phyloP scores from a whole-genome alignment of 2,329 filamentous ascomycete genomes.

The Aspergillus sergii region DNA sequence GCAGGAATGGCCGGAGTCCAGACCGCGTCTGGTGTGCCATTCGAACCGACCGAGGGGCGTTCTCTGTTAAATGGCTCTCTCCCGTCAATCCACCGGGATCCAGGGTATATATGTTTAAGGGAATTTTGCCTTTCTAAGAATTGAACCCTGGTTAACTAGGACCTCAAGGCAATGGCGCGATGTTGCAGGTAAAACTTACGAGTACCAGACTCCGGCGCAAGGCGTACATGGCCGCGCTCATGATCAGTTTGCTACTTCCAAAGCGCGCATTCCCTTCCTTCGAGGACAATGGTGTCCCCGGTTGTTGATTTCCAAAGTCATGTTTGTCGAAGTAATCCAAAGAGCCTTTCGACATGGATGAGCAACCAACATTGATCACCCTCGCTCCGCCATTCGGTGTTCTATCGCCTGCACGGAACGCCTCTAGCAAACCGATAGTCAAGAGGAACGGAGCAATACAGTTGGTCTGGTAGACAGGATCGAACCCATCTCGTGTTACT shows the following conservation, averaged over 20 bases:
- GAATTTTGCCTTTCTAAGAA: constrained; percentile 35
- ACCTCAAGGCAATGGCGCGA: neutral
- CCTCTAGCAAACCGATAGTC: constrained; percentile 39
- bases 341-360: constrained; percentile 32
- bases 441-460: constrained; percentile 40
- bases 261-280: constrained; percentile 35
- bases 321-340: constrained; percentile 36
- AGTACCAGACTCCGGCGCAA: constrained; percentile 38
- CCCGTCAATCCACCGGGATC: constrained; percentile 36
- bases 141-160: constrained; percentile 12
- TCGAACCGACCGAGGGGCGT: constrained; percentile 31
- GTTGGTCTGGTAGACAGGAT: constrained; percentile 42
- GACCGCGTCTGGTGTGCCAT: constrained; percentile 36
- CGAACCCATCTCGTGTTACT: constrained; percentile 36
- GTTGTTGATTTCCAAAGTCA: constrained; percentile 18
- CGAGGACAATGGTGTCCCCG: constrained; percentile 30
- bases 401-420: constrained; percentile 37
- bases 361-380: constrained; percentile 41
- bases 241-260: constrained; percentile 40
- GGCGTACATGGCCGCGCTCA: constrained; percentile 39
- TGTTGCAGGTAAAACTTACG: constrained; percentile 27
- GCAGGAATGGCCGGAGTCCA: constrained; percentile 36
- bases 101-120: constrained; percentile 40
- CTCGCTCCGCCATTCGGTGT: constrained; percentile 33
- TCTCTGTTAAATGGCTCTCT: constrained; percentile 26